Percentiles rank a stretch among this genome's conserved stretches.
These are phyloP conservation scores for Mycena sp. DNA, from an alignment of 1,284 basidiomycete genomes.

Conservation along the genomic window DNA sequence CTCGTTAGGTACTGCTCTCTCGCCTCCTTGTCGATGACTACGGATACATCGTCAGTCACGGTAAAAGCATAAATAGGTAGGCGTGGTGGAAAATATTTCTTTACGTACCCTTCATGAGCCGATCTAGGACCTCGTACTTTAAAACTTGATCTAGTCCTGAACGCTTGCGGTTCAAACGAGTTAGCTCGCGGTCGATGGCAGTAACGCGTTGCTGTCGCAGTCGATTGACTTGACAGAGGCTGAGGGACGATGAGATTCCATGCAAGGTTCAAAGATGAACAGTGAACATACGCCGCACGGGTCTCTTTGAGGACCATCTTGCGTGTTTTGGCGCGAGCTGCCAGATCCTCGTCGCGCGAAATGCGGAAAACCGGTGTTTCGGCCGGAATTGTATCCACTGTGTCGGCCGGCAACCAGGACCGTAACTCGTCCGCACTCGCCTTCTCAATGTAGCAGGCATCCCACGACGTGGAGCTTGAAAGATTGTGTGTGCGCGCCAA, in stretches of 20 bases:
- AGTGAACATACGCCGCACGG: background rate
- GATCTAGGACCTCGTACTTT: background rate
- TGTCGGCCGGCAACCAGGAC: background rate
- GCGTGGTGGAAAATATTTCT: background rate
- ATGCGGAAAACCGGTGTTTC: background rate
- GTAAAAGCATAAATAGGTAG: background rate
- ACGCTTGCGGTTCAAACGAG: background rate
- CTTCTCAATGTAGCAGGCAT: background rate
- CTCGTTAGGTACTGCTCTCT: background rate
- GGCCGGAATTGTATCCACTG: background rate
- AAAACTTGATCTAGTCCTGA: background rate
- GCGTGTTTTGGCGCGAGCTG: background rate
- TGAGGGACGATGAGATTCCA: conserved; percentile 4
- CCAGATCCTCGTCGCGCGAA: background rate
- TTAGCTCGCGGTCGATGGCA: background rate
- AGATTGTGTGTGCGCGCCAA: background rate
- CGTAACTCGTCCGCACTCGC: background rate
- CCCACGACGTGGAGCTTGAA: background rate
- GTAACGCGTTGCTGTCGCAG: background rate
- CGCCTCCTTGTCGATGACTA: background rate
- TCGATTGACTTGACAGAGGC: background rate
- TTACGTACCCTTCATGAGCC: background rate
- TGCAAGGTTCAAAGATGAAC: background rate
- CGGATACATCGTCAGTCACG: background rate
- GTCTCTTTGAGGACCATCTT: background rate